Base-by-base conservation (phyloP, 495 filamentous ascomycete genomes). In the Penicillium angulare region DNA sequence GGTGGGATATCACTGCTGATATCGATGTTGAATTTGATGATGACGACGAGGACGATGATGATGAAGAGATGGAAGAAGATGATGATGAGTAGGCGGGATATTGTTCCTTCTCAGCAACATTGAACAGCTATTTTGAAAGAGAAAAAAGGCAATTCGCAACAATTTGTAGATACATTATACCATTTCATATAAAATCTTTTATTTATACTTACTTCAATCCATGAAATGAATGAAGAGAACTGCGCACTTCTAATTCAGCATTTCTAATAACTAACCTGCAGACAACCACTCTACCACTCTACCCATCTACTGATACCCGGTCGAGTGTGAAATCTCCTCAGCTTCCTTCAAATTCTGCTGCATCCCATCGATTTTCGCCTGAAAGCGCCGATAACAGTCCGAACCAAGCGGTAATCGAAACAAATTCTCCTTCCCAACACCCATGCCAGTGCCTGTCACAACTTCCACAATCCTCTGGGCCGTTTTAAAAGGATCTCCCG, bases 1-100 rank as follows among this genome's bases (percentile, higher is more conserved):
- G 93, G 31, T 99, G 92, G 92, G 93, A 99, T 75, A 71, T 97
- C 23, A 80, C 79, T 31, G 95, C 84, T 2, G 84, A 79, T 26
- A 70, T 78, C 56, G 74, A 67, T 0, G 73, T 79, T 32, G 66
- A 73, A 26, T 74, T 75, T 50, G 70, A 68, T 13, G 75, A 74
- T 5, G 59, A 61, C 21, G 71, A 73, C 17, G 69, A 68, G 6
- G 68, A 72, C 5, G 73, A 75, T 0, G 66, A 70, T 7, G 66
- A 71, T 6, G 67, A 65, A 1, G 59, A 50, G 7, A n/a, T n/a
- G n/a, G n/a, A n/a, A n/a, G n/a, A n/a, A n/a, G 43, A 53, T 23
- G 34, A 38, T 34, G 35, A 42, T 5, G 36, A 49, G 26, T 50
- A 43, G 31, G 26, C 27, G 8, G 27, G n/a, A n/a, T n/a, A n/a